phyloP scores from a whole-genome alignment of 2,329 filamentous ascomycete species.

The Bipolaris sorokiniana region DNA sequence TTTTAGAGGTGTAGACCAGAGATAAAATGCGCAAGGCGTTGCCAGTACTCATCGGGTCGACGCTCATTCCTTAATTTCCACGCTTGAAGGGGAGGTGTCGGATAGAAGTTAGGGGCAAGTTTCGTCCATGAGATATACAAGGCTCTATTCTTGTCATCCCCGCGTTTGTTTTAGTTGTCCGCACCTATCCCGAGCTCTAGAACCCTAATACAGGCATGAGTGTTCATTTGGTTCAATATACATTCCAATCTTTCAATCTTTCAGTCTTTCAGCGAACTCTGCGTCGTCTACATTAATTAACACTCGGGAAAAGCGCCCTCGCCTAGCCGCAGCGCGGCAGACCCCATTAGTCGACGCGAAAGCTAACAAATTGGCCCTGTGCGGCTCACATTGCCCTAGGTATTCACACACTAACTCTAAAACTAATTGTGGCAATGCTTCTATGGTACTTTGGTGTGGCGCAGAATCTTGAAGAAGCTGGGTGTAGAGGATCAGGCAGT shows the following conservation, averaged over 20 bases:
- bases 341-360: background rate
- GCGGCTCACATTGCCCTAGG: background rate
- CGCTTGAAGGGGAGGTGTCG: background rate
- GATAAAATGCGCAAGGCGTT: background rate
- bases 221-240: background rate
- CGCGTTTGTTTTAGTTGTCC: background rate
- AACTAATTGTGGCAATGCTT: background rate
- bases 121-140: background rate
- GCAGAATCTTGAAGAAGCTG: background rate
- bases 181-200: background rate
- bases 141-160: background rate
- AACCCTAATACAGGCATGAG: background rate
- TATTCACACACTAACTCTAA: background rate
- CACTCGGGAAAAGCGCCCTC: background rate
- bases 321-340: background rate
- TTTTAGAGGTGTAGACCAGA: background rate
- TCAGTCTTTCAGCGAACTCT: background rate
- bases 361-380: background rate
- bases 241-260: background rate
- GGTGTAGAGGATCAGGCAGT: background rate
- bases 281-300: background rate
- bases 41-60: background rate
- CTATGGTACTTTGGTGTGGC: background rate
- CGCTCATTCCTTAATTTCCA: background rate
- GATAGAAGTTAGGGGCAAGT: background rate